Base-by-base conservation (phyloP, 768 basidiomycete genomes). In the Trametes elegans region DNA sequence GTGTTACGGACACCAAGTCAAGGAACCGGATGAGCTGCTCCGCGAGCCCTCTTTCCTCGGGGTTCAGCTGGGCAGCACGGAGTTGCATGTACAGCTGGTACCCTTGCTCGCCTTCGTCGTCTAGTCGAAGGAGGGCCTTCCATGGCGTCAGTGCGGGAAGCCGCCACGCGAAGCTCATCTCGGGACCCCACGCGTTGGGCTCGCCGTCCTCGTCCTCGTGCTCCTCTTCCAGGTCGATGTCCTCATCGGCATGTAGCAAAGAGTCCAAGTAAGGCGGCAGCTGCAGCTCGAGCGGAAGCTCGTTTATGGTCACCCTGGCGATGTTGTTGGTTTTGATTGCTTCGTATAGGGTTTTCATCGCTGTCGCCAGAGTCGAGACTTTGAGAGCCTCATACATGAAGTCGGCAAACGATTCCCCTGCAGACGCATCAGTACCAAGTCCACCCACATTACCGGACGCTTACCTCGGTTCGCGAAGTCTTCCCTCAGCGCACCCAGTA, bases 71-170 rank as follows among this genome's bases (percentile, higher is more conserved):
- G 1, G 81, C 79, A 2, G 79, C 81, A 58, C 79, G 71, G 45
- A 87, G 70, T 54, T 83, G 84, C 64, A 79, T 73, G 58, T 82
- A 81, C 1, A 84, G 80, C 54, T 87, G 84, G 46, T 82, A 69
- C 13, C 75, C 79, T 73, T 80, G 65, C 24, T 77, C 80, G 14
- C 77, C 76, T 14, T 78, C 72, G 16, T 71, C 69, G 48, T 92
- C 87, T 14, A 96, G 66, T 14, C 93, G 78, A 6, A 98, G 71
- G 14, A 98, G 68, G 19, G 91, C 88, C 66, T 97, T 97, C 96
- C 96, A 98, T 5, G 96, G 95, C 14, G 83, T 77, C 21, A 98
- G 77, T 16, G 80, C 72, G 8, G 88, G 84, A 2, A 93, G 73
- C 41, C 78, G 77, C 87, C 87, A 92, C 3, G 89, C 89, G 51